Evolutionary conservation across 768 basidiomycete genomes (phyloP).

Genomic region (Lentinula sp.): DNA sequence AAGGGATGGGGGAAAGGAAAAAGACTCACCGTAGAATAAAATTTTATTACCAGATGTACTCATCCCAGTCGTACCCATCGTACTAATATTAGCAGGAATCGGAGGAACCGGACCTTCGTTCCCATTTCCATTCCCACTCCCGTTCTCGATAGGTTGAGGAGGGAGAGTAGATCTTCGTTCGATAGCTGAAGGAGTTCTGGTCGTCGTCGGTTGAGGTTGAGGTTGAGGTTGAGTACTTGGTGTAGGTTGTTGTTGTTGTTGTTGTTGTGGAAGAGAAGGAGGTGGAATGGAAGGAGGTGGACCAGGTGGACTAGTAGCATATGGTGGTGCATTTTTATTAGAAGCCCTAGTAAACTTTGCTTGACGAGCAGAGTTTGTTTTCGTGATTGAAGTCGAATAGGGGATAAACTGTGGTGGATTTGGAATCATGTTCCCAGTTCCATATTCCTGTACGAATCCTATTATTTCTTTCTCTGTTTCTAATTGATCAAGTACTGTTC

Average conservation of each 20-base stretch:
- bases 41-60: not conserved
- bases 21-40: not conserved
- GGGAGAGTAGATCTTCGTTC: not conserved
- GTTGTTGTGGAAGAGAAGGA: too few species aligned
- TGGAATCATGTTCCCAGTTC: slow-evolving; percentile 83
- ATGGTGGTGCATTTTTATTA: not conserved
- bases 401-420: slow-evolving; percentile 55
- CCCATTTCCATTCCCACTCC: not conserved
- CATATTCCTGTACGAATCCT: slow-evolving; percentile 82
- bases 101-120: not conserved
- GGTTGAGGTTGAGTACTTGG: not conserved
- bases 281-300: not conserved
- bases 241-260: not conserved
- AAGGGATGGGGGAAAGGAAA: not conserved
- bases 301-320: slow-evolving; percentile 11
- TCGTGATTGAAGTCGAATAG: not conserved
- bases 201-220: not conserved
- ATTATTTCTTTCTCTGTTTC: slow-evolving; percentile 87
- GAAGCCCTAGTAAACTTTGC: too few species aligned
- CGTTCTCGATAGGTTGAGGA: not conserved
- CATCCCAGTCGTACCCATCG: not conserved
- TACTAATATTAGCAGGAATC: not conserved
- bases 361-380: too few species aligned
- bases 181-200: slow-evolving; percentile 19
- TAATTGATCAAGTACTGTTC: slow-evolving; percentile 81